Evolutionary conservation across 495 filamentous ascomycete species (phyloP).

Genomic region (Elaphomyces granulatus): DNA sequence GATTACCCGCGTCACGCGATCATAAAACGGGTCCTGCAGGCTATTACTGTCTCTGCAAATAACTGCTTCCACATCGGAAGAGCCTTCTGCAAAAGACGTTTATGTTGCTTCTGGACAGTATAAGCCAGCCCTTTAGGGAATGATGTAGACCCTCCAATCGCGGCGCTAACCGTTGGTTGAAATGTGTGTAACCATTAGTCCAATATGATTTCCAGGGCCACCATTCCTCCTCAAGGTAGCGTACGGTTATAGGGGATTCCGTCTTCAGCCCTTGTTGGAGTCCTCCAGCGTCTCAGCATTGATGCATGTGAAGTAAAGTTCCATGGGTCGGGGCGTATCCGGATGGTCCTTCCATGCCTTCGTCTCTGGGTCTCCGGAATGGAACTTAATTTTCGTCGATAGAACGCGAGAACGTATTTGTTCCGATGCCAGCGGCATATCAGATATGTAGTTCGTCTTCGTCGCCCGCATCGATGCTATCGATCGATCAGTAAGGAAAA

Average conservation of each 20-base stretch:
- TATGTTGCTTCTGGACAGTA: not conserved
- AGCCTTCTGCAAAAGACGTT: not conserved
- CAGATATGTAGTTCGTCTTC: not conserved
- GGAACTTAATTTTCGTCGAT: not conserved
- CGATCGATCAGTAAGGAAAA: not conserved
- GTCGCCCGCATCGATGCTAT: not conserved
- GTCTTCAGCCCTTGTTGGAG: not conserved
- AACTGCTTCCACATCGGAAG: not conserved
- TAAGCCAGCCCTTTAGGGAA: not conserved
- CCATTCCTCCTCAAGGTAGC: not conserved
- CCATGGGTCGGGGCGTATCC: not conserved
- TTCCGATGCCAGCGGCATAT: not conserved
- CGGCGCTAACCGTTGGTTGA: not conserved
- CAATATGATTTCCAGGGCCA: not conserved
- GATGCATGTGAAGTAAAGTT: not conserved
- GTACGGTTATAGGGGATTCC: not conserved
- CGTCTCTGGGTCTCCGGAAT: not conserved
- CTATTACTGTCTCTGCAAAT: not conserved
- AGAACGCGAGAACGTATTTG: no score
- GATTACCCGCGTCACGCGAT: not conserved
- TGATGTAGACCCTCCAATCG: not conserved
- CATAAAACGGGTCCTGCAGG: not conserved
- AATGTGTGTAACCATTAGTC: not conserved
- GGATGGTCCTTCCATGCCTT: not conserved
- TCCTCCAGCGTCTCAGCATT: not conserved